Conservation (phyloP, 2,329 filamentous ascomycete species). For the Cercospora janseana region DNA sequence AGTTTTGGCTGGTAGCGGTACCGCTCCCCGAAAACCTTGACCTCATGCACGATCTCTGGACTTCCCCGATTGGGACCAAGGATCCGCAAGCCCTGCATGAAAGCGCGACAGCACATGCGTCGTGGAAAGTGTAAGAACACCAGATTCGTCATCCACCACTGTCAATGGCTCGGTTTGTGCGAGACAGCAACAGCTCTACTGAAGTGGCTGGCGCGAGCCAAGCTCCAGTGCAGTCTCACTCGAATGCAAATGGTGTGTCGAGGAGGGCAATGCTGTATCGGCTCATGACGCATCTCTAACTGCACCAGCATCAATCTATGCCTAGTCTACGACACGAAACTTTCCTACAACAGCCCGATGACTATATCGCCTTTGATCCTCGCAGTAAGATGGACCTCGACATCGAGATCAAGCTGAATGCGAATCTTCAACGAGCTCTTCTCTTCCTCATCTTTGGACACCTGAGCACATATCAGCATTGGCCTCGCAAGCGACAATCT, state of each 20-base stretch:
- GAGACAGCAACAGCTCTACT: background rate
- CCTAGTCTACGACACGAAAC: background rate
- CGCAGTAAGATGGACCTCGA: constrained; percentile 35
- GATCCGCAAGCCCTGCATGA: constrained; percentile 1
- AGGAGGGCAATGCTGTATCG: too few relatives aligned
- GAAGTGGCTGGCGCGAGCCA: background rate
- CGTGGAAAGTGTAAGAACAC: background rate
- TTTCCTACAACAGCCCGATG: constrained; percentile 32
- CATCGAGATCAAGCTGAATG: constrained; percentile 33
- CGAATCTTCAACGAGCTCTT: constrained; percentile 33
- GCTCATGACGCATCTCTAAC: background rate
- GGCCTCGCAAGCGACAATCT: background rate
- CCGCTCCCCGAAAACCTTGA: background rate
- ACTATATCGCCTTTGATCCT: constrained; percentile 33
- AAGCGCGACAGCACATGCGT: constrained; percentile 4
- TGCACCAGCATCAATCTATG: background rate
- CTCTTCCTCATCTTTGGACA: constrained; percentile 15
- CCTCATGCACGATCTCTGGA: background rate
- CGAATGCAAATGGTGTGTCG: background rate
- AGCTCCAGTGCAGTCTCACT: background rate
- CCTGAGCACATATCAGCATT: background rate
- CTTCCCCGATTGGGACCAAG: background rate
- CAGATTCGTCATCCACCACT: background rate
- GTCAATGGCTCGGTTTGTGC: background rate
- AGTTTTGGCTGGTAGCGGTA: background rate